phyloP scores from a whole-genome alignment of 1,139 yeast species.

The Trichomonascaceae sp. region DNA sequence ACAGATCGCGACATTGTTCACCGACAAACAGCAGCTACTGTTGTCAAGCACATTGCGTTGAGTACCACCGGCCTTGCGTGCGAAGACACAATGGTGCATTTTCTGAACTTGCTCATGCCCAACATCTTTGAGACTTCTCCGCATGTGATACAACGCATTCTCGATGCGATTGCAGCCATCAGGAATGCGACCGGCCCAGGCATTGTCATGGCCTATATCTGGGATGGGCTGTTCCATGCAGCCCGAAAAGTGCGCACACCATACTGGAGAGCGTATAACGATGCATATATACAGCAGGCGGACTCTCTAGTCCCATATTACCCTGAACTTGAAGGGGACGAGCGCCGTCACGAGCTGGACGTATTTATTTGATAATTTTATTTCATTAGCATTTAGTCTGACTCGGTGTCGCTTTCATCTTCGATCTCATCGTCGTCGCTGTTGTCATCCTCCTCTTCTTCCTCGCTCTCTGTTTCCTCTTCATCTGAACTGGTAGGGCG shows the following conservation, averaged over 20 bases:
- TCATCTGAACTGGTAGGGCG: conserved; percentile 14
- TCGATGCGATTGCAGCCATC: conserved; percentile 71
- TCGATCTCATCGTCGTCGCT: conserved; percentile 12
- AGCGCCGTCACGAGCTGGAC: conserved; percentile 29
- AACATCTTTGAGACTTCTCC: conserved; percentile 89
- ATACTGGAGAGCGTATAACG: conserved; percentile 77
- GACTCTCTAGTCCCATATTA: conserved; percentile 76
- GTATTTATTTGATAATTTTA: conserved; percentile 18
- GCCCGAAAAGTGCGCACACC: conserved; percentile 76
- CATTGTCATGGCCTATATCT: conserved; percentile 54
- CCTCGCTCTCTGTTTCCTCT: conserved; percentile 19
- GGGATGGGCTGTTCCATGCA: conserved; percentile 90
- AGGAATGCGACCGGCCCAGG: conserved; percentile 70
- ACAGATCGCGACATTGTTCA: conserved; percentile 88
- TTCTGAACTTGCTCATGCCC: conserved; percentile 64
- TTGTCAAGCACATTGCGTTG: conserved; percentile 67
- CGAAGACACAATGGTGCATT: conserved; percentile 66
- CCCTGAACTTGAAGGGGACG: conserved; percentile 38
- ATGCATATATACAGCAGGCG: conserved; percentile 58
- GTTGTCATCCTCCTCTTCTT: conserved; percentile 16
- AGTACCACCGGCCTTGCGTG: conserved; percentile 65
- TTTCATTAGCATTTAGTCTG: not conserved
- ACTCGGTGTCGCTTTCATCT: conserved; percentile 9
- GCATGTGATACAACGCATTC: conserved; percentile 72
- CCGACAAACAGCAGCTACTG: conserved; percentile 90